Percentiles rank a stretch among this genome's conserved stretches.
phyloP scores from a whole-genome alignment of 1,284 basidiomycete species.

The Schizophyllum amplum region DNA sequence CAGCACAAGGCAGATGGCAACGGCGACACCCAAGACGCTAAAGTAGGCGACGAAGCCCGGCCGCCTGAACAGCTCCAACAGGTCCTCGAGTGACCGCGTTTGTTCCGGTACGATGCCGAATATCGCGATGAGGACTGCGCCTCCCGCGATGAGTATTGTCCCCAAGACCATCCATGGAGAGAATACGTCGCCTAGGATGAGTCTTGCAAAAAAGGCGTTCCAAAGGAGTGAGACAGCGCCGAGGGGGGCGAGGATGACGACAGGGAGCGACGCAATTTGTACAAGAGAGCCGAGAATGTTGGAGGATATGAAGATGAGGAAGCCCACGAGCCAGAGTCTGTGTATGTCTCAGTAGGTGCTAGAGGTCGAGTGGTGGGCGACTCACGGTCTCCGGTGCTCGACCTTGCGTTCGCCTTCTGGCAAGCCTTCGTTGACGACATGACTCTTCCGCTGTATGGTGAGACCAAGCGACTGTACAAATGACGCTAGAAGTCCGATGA shows the following conservation, averaged over 20 bases:
- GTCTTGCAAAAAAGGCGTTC: conserved; percentile 89
- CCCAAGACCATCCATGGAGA: conserved; percentile 81
- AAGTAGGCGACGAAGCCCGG: conserved; percentile 82
- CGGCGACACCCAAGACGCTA: conserved; percentile 57
- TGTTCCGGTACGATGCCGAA: conserved; percentile 92
- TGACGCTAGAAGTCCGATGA: conserved; percentile 78
- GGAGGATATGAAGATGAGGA: conserved; percentile 78
- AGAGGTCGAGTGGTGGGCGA: conserved; percentile 19
- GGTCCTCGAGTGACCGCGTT: conserved; percentile 84
- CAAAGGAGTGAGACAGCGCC: conserved; percentile 91
- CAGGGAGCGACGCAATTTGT: conserved; percentile 90
- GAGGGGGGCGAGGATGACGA: conserved; percentile 88
- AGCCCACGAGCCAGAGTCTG: conserved; percentile 82
- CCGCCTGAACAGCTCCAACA: conserved; percentile 73
- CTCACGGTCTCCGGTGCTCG: conserved; percentile 75
- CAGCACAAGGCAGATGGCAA: conserved; percentile 53
- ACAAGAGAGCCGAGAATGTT: conserved; percentile 92
- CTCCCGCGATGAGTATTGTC: conserved; percentile 81
- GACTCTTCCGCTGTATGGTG: conserved; percentile 92
- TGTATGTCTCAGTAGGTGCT: too few species aligned
- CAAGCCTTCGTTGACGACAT: conserved; percentile 76
- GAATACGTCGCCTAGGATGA: conserved; percentile 84
- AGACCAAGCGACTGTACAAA: conserved; percentile 89
- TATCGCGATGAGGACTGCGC: conserved; percentile 84
- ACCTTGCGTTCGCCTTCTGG: conserved; percentile 57